Percentiles rank a stretch among this genome's conserved stretches.
phyloP scores from a whole-genome alignment of 2,329 filamentous ascomycete genomes.

The Exserohilum turcica region DNA sequence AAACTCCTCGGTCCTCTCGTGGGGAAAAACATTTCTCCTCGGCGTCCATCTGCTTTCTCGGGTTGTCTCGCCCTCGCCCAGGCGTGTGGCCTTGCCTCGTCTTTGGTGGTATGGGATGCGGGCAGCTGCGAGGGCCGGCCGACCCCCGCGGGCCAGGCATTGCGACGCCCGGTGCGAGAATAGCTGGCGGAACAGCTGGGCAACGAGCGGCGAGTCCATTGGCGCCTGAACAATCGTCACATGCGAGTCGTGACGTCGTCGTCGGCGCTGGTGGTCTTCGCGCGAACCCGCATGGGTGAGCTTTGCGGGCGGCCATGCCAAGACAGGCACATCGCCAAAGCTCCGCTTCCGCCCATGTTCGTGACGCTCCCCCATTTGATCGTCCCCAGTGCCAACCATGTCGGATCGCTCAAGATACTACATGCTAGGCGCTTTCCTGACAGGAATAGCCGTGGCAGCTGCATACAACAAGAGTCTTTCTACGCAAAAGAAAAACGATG shows the following conservation, averaged over 20 bases:
- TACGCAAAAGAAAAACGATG: conserved; percentile 26
- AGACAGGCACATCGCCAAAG: conserved; percentile 30
- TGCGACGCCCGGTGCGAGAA: conserved; percentile 72
- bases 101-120: conserved; percentile 35
- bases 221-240: conserved; percentile 21
- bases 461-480: conserved; percentile 22
- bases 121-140: conserved; percentile 47
- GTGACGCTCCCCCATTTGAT: background rate
- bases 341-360: conserved; percentile 23
- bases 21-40: conserved; percentile 72
- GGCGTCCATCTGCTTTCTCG: conserved; percentile 85
- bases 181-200: conserved; percentile 81
- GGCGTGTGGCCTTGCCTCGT: conserved; percentile 38
- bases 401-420: conserved; percentile 58
- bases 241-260: conserved; percentile 18
- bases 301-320: conserved; percentile 35
- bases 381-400: conserved; percentile 29
- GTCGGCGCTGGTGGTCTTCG: conserved; percentile 22
- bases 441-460: conserved; percentile 72
- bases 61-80: conserved; percentile 43
- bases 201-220: conserved; percentile 84
- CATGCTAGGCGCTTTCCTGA: conserved; percentile 72
- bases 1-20: conserved; percentile 81
- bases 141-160: conserved; percentile 55
- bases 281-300: conserved; percentile 31